Evolutionary conservation across 352 stramenopile genomes (phyloP), one percentile per base, ranked within the genome.

Genomic region (Paralagenidium karlingii): DNA sequence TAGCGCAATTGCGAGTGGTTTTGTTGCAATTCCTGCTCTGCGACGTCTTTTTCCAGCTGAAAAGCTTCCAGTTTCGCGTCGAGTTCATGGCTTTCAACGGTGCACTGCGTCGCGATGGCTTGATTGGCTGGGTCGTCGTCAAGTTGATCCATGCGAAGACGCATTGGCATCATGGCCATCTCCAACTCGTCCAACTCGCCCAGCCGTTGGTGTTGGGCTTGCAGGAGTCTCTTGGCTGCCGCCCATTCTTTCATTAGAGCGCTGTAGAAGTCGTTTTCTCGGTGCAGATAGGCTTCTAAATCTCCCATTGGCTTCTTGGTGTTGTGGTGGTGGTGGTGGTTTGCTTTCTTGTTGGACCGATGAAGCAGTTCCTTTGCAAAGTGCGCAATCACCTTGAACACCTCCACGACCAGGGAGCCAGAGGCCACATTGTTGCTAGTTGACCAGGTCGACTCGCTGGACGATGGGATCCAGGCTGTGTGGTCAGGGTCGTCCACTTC

Each of bases 161-260:
- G 64, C 15, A 90, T 58, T 33, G 81, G 71, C 34, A 69, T 73
- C 18, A 62, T 75, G 1, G 77, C 77, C 77, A 90, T 90, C 19
- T 65, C 64, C 28, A 90, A 44, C 24, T 90, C 77, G 34, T 90
- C 77, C 24, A 84, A 52, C 3, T 54, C 63, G 4, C 68, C 71
- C 3, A 90, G 62, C n/a, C 71, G 67, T 25, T 78, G 60, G 24
- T 86, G 70, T 20, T 85, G 74, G 12, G 55, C 55, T 20, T 86
- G 67, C 16, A 83, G 82, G 1, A 88, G 53, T 15, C 74, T 75
- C 43, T 70, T 77, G 8, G 61, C 74, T 13, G 49, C 46, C 16
- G 40, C 60, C 62, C 67, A 78, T 30, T 86, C 73, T 6, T 52
- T 53, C 21, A 73, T 49, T 12, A 86, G 18, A 9, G 61, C 55